Conservation (phyloP, 2,329 filamentous ascomycete genomes). For the Aureobasidium melanogenum region DNA sequence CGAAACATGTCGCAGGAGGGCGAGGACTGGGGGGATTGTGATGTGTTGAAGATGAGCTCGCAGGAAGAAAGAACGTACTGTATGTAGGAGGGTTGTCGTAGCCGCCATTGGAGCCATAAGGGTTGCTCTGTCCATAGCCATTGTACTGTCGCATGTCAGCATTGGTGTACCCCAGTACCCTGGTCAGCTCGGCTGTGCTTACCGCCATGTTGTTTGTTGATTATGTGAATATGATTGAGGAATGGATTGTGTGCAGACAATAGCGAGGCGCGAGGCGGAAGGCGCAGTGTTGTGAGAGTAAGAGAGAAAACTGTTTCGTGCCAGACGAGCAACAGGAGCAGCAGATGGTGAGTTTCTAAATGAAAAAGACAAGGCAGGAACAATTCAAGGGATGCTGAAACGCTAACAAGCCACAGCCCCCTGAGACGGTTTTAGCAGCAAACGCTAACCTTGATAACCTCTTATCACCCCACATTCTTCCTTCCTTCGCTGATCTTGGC, state of each 20-base stretch:
- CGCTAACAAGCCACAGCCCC: constrained; percentile 1
- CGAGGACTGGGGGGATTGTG: not conserved
- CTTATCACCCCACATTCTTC: not conserved
- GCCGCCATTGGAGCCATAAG: constrained; percentile 36
- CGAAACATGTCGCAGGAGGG: not conserved
- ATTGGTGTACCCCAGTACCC: not conserved
- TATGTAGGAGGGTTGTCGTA: constrained; percentile 23
- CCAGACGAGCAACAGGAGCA: constrained; percentile 7
- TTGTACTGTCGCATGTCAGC: constrained; percentile 25
- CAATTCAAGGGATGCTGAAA: constrained; percentile 1
- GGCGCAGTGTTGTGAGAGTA: not conserved
- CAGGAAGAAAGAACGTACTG: constrained; percentile 15
- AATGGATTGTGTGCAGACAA: not conserved
- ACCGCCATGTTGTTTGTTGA: constrained; percentile 15
- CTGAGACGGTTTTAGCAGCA: not conserved
- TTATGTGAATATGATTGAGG: not conserved
- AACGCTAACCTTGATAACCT: not conserved
- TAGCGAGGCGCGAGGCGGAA: not conserved
- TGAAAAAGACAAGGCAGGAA: not conserved
- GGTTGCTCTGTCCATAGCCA: constrained; percentile 48
- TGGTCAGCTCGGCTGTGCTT: not conserved
- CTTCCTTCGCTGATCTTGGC: not conserved
- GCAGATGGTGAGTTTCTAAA: not conserved
- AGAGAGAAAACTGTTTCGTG: not conserved
- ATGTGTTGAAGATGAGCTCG: not conserved